These are phyloP conservation scores for Aspergillus ostianus DNA, from an alignment of 495 filamentous ascomycete genomes.

Conservation along the genomic window DNA sequence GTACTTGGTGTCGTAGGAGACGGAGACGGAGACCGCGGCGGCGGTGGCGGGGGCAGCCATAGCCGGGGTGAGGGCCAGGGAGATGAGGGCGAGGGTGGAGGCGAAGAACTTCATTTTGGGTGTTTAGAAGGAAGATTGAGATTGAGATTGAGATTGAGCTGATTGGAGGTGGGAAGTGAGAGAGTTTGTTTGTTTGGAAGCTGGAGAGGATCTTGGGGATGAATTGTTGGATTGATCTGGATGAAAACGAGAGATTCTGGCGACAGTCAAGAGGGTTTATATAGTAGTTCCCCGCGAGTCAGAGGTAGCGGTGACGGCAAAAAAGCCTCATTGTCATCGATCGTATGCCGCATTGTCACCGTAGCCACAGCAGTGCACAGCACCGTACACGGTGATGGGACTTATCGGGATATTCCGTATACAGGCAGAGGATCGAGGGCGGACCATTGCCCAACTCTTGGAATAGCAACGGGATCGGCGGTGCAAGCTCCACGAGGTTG, in stretches of 20 bases:
- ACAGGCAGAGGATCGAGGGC: not conserved
- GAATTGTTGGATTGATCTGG: not conserved
- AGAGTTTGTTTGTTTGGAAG: not conserved
- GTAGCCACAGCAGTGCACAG: not conserved
- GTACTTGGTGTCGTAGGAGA: constrained; percentile 40
- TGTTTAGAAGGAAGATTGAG: not conserved
- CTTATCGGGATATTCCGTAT: not conserved
- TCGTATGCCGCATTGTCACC: not conserved
- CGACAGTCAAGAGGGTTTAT: constrained; percentile 2
- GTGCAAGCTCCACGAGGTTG: not conserved
- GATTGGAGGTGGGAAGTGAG: not conserved
- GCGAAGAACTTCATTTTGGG: constrained; percentile 19
- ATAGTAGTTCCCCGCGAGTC: not conserved
- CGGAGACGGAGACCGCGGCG: constrained; percentile 21
- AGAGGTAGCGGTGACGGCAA: not conserved
- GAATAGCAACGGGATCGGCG: constrained; percentile 5
- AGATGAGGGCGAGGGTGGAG: constrained; percentile 12
- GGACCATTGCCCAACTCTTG: not conserved
- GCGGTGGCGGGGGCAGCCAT: constrained; percentile 10
- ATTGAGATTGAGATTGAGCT: not conserved
- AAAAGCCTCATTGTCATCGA: not conserved
- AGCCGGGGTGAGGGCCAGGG: constrained; percentile 9
- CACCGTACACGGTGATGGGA: not conserved
- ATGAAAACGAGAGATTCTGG: not conserved
- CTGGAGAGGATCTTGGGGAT: not conserved